phyloP scores from a whole-genome alignment of 2,329 filamentous ascomycete species.

The Fusarium concolor region DNA sequence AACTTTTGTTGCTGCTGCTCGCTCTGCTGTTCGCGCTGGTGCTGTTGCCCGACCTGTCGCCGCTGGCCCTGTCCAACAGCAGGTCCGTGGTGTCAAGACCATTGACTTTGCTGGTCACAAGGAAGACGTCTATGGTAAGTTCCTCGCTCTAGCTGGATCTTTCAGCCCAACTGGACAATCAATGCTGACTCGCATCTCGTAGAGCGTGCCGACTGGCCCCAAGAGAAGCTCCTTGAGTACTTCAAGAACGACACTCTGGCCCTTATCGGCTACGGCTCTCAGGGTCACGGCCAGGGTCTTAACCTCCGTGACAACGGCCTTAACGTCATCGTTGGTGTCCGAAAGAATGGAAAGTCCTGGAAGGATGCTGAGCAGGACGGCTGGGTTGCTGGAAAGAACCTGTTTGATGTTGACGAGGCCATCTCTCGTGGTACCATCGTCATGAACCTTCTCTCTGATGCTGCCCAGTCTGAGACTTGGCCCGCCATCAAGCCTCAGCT shows the following conservation, averaged over 20 bases:
- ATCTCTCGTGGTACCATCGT: slow-evolving; percentile 92
- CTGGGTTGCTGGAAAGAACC: slow-evolving; percentile 98
- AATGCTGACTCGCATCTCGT: slow-evolving; percentile 45
- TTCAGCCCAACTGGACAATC: background rate
- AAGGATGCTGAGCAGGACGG: slow-evolving; percentile 97
- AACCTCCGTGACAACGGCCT: slow-evolving; percentile 99
- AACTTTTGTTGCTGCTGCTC: slow-evolving; percentile 71
- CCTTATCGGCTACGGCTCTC: slow-evolving; percentile 97
- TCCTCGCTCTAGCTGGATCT: background rate
- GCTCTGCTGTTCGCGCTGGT: slow-evolving; percentile 66
- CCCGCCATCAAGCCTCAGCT: slow-evolving; percentile 97
- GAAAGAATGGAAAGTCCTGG: slow-evolving; percentile 98
- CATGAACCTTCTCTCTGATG: slow-evolving; percentile 99
- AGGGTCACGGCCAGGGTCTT: slow-evolving; percentile 98
- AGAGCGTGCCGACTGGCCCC: slow-evolving; percentile 99
- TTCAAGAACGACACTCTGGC: slow-evolving; percentile 99
- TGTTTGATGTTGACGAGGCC: slow-evolving; percentile 98
- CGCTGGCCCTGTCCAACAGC: slow-evolving; percentile 69
- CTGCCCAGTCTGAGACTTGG: slow-evolving; percentile 99
- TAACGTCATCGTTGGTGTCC: slow-evolving; percentile 98
- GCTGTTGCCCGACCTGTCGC: slow-evolving; percentile 65
- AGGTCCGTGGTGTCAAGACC: slow-evolving; percentile 93
- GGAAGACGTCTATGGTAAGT: slow-evolving; percentile 91
- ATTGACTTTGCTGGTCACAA: slow-evolving; percentile 97
- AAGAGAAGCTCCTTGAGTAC: slow-evolving; percentile 98